Evolutionary conservation across 2,329 filamentous ascomycete genomes (phyloP), one percentile per base, ranked within the genome.

Genomic region (Colletotrichum sp.): DNA sequence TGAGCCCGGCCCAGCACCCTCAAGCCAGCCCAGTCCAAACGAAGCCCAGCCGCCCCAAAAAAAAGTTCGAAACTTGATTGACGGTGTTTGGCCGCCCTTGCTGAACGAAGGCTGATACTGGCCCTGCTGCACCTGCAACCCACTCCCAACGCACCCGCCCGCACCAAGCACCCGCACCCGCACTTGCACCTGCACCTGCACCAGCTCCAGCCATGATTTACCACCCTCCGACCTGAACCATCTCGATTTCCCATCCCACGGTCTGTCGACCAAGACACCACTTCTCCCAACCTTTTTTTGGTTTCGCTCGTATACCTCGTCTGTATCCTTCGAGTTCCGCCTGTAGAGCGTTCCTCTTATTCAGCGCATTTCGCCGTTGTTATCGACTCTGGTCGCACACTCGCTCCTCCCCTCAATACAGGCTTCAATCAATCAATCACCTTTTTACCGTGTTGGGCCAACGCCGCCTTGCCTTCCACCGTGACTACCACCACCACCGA

Each of bases 251-350:
- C 70, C 64, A 44, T 64, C 24, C 64, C 59, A 28, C 62, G 24
- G 21, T 52, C 44, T 30, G 24, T 44, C 32, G 24, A 24, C 18
- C 30, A 52, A 71, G 63, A 75, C 28, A 55, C 24, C 32, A 26
- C n/a, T 16, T 44, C 65, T 32, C 49, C 65, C 69, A 71, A 63
- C 60, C 75, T 67, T 71, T 55, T 52, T 44, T 24, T 55, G 67
- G 49, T 49, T 68, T 65, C 76, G 69, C 32, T 66, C 57, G 63
- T 74, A 77, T 65, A 36, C 65, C 67, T 57, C 71, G 72, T 68
- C 76, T 76, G 66, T 76, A n/a, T 72, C 32, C 70, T 71, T 68
- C 39, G 24, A 39, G 39, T 26, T 26, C 24, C 39, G 55, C 24
- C 69, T 44, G 16, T 26, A 32, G 63, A 75, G 62, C 39, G 32